Evolutionary conservation across 768 basidiomycete genomes (phyloP).

Genomic region (Pisolithus marmoratus): DNA sequence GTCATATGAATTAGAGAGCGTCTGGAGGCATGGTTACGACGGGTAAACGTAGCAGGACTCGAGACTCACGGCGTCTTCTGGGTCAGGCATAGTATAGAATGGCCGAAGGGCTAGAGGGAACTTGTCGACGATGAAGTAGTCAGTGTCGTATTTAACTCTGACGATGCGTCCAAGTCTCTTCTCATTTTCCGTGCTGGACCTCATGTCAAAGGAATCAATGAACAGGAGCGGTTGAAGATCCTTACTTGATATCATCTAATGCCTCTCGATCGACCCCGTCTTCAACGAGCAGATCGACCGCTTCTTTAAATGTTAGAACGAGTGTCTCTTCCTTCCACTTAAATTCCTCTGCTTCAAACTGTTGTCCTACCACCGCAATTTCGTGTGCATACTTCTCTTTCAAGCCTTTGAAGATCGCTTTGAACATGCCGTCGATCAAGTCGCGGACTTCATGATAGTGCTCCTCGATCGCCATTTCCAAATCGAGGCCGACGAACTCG

Average conservation of each 20-base stretch:
- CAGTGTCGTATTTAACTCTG: conserved; percentile 90
- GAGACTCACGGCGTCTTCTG: conserved; percentile 70
- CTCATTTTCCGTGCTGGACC: conserved; percentile 85
- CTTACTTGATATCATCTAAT: conserved; percentile 87
- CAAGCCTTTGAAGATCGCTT: conserved; percentile 81
- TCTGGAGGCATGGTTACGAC: conserved; percentile 35
- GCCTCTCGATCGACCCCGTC: conserved; percentile 76
- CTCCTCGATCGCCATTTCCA: conserved; percentile 98
- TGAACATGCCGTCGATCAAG: conserved; percentile 79
- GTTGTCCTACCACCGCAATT: conserved; percentile 73
- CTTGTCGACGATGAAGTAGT: conserved; percentile 99
- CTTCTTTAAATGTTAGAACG: conserved; percentile 80
- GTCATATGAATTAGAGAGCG: conserved; percentile 96
- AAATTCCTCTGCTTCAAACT: conserved; percentile 96
- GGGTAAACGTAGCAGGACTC: conserved; percentile 1
- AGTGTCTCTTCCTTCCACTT: conserved; percentile 91
- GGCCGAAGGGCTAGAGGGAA: conserved; percentile 94
- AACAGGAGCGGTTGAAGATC: conserved; percentile 6
- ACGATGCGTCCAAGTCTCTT: conserved; percentile 87
- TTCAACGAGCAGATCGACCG: conserved; percentile 78
- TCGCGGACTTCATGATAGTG: conserved; percentile 99
- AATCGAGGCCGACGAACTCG: conserved; percentile 97
- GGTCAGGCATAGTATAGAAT: conserved; percentile 99
- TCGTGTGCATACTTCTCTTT: conserved; percentile 73
- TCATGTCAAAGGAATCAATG: conserved; percentile 1